These are phyloP conservation scores for Crithidia bombi DNA, from an alignment of 208 protist species.

Conservation along the genomic window DNA sequence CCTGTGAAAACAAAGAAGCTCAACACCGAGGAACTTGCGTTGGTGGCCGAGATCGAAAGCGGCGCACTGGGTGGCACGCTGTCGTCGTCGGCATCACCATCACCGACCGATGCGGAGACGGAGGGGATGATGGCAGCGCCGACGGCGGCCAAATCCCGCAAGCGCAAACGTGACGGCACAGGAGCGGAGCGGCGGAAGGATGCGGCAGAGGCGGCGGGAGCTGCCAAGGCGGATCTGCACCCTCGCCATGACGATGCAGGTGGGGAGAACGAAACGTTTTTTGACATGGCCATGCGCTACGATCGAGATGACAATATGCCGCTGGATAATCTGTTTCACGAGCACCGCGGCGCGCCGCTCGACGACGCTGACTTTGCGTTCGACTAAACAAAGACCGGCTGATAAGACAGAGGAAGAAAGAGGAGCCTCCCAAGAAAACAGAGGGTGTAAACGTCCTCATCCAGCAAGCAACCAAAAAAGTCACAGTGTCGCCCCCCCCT, in stretches of 20 bases:
- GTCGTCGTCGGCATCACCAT: background rate
- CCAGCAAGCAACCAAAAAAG: too few relatives aligned
- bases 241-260: background rate
- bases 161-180: conserved; percentile 10
- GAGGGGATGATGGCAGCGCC: conserved; percentile 17
- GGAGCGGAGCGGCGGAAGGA: background rate
- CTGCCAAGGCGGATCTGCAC: background rate
- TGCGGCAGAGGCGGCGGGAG: background rate
- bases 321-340: conserved; percentile 7
- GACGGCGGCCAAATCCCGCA: conserved; percentile 6
- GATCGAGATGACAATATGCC: conserved; percentile 16
- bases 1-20: conserved; percentile 21
- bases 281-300: conserved; percentile 33
- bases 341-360: background rate
- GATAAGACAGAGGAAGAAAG: background rate
- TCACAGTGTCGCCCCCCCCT: too few relatives aligned
- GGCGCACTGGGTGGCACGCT: conserved; percentile 34
- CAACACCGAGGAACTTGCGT: conserved; percentile 49
- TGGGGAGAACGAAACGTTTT: conserved; percentile 35
- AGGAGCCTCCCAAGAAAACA: background rate
- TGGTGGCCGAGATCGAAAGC: conserved; percentile 58
- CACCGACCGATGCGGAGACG: background rate
- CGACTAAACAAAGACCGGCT: conserved; percentile 7
- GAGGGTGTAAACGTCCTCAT: background rate
- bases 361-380: conserved; percentile 33